phyloP scores from a whole-genome alignment of 2,329 filamentous ascomycete genomes.

The Pseudophaeomoniella oleicola region DNA sequence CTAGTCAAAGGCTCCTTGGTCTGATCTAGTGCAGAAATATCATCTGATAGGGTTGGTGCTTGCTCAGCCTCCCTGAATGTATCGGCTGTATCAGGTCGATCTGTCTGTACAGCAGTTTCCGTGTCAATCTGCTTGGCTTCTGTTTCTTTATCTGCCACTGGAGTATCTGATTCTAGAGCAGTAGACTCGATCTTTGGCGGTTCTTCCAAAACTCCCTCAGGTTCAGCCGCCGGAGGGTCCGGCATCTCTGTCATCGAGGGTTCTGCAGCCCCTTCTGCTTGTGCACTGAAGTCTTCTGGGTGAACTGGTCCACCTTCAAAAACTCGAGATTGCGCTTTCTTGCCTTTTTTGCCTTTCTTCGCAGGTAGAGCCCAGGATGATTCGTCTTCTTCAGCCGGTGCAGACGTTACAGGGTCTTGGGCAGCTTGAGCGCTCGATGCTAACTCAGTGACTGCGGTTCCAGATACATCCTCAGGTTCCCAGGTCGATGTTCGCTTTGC shows the following conservation, averaged over 20 bases:
- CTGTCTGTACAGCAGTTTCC: background rate
- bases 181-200: background rate
- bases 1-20: too few species aligned
- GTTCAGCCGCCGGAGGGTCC: background rate
- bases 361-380: slow-evolving; percentile 4
- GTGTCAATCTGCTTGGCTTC: background rate
- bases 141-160: background rate
- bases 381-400: background rate
- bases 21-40: background rate
- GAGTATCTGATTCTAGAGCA: background rate
- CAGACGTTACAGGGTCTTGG: background rate
- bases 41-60: background rate
- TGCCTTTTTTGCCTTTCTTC: slow-evolving; percentile 4
- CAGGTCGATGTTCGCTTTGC: slow-evolving; percentile 1
- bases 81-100: background rate
- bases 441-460: background rate
- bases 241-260: background rate
- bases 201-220: background rate
- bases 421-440: background rate
- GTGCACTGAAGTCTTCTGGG: too few species aligned
- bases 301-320: too few species aligned
- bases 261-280: too few species aligned
- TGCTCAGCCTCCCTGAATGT: background rate
- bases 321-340: too few species aligned
- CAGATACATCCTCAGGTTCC: background rate